These are phyloP conservation scores for Verticillium longisporum DNA, from an alignment of 2,329 filamentous ascomycete genomes.

Conservation along the genomic window DNA sequence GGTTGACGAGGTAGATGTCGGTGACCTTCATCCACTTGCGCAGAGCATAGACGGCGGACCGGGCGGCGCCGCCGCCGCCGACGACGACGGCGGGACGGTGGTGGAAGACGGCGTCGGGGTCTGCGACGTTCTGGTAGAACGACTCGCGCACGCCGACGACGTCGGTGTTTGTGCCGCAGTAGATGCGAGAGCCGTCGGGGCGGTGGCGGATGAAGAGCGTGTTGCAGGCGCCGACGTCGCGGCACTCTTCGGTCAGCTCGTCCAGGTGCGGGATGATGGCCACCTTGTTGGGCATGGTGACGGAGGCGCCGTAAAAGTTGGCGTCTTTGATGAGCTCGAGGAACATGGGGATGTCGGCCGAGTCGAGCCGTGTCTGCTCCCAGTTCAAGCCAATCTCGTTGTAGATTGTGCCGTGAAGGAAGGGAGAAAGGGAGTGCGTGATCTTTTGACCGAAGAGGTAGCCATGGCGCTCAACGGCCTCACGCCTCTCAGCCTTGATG, in stretches of 20 bases:
- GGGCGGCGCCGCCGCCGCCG: constrained; percentile 72
- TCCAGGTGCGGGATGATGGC: constrained; percentile 68
- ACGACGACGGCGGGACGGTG: constrained; percentile 64
- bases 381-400: constrained; percentile 40
- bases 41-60: constrained; percentile 70
- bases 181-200: constrained; percentile 38
- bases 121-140: constrained; percentile 50
- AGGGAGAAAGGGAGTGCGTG: constrained; percentile 46
- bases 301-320: constrained; percentile 61
- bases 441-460: constrained; percentile 54
- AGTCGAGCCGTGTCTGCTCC: constrained; percentile 46
- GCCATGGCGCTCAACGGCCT: constrained; percentile 33
- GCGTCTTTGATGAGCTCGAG: constrained; percentile 46
- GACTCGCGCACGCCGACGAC: constrained; percentile 71
- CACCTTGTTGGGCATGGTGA: constrained; percentile 83
- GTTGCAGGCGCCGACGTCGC: constrained; percentile 71
- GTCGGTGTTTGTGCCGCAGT: constrained; percentile 76
- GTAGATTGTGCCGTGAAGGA: constrained; percentile 49
- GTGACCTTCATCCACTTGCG: constrained; percentile 61
- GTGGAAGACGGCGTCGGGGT: constrained; percentile 40
- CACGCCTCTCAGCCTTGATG: background rate
- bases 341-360: constrained; percentile 40
- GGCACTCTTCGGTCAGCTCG: constrained; percentile 64
- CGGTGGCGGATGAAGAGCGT: constrained; percentile 61
- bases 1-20: constrained; percentile 70